A percentile compares a stretch with the other conserved stretches of the same genome.
Evolutionary conservation across 768 basidiomycete species (phyloP).

Genomic region (Lactarius quietus): DNA sequence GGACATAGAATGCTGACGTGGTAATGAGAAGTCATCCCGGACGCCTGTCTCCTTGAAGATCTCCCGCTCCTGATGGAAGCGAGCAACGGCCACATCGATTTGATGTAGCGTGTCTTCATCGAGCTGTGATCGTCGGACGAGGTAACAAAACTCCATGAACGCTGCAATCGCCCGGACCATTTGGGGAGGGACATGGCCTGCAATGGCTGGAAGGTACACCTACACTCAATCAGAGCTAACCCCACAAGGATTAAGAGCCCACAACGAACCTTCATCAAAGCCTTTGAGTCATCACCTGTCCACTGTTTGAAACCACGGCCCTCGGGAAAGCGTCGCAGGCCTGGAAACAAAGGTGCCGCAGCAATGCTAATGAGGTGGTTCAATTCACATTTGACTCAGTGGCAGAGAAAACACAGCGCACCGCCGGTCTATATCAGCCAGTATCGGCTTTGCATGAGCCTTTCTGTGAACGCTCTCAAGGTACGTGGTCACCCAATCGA

Average conservation of each 20-base stretch:
- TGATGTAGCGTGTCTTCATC: not conserved
- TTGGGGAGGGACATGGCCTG: not conserved
- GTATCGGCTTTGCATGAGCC: not conserved
- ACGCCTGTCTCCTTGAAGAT: not conserved
- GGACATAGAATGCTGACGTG: no score
- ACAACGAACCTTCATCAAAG: slow-evolving; percentile 4
- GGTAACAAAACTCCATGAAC: not conserved
- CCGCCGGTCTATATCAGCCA: not conserved
- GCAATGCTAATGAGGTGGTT: not conserved
- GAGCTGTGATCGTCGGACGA: not conserved
- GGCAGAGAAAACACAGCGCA: not conserved
- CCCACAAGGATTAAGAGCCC: no score
- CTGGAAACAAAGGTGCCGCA: no score
- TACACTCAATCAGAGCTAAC: not conserved
- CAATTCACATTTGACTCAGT: no score
- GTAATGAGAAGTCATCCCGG: no score
- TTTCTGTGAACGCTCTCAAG: not conserved
- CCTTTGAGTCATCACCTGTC: slow-evolving; percentile 4
- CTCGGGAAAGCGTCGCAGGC: not conserved
- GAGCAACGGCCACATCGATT: not conserved
- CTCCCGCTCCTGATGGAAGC: not conserved
- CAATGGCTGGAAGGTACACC: not conserved
- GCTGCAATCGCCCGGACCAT: not conserved
- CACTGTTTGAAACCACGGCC: slow-evolving; percentile 2
- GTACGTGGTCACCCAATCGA: not conserved